Conservation (phyloP, 2,329 filamentous ascomycete species). For the Hypoxylon rubiginosum region DNA sequence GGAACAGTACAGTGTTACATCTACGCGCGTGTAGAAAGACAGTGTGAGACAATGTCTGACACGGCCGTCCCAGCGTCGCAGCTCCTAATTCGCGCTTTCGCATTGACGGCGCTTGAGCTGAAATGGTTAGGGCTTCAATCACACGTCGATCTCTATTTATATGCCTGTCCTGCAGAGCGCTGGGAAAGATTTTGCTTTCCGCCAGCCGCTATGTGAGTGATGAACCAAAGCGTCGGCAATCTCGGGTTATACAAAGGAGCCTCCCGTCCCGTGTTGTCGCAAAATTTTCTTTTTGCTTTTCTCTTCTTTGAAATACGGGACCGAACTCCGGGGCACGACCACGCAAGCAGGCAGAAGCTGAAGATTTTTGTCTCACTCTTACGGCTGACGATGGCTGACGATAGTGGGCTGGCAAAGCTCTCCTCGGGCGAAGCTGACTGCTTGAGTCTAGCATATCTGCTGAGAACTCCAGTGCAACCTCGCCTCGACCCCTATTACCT, state of each 20-base stretch:
- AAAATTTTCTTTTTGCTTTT: neutral
- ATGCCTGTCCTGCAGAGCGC: conserved; percentile 9
- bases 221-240: neutral
- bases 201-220: conserved; percentile 1
- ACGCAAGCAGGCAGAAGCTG: conserved; percentile 10
- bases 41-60: conserved; percentile 9
- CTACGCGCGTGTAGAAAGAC: conserved; percentile 12
- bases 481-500: conserved; percentile 1
- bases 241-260: conserved; percentile 6
- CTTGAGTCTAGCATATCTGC: neutral
- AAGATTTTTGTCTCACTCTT: neutral
- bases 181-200: neutral
- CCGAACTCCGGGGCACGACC: neutral
- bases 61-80: conserved; percentile 12
- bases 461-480: conserved; percentile 9
- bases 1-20: neutral
- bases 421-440: neutral
- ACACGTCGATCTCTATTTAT: conserved; percentile 31
- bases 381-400: conserved; percentile 1
- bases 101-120: conserved; percentile 31
- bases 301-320: neutral
- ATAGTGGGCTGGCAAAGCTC: too few relatives aligned
- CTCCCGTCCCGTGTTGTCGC: conserved; percentile 6
- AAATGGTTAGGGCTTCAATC: conserved; percentile 25
- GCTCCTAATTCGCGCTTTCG: conserved; percentile 16